Conservation (phyloP, 176 grass and related monocot genomes). For the Pontederia crassipes region DNA sequence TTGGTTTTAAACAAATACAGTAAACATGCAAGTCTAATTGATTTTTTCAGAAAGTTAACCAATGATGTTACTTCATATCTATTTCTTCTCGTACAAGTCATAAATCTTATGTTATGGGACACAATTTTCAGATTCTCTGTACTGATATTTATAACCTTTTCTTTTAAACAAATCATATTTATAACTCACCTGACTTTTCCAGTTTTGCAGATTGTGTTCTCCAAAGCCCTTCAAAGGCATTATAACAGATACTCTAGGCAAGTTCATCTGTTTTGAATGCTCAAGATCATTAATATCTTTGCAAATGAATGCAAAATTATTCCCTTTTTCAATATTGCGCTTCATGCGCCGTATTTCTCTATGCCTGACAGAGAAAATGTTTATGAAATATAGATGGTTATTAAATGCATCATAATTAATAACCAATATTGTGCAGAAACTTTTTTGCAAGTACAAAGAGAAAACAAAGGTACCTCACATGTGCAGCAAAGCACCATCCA, state of each 20-base stretch:
- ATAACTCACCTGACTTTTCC: constrained; percentile 76
- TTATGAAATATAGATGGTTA: not conserved
- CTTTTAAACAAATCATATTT: not conserved
- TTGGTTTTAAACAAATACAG: no score
- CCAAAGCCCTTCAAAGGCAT: constrained; percentile 99
- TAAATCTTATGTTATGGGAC: no score
- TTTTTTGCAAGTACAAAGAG: constrained; percentile 10
- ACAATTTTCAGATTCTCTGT: not conserved
- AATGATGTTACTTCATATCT: no score
- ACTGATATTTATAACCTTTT: not conserved
- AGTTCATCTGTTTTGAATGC: constrained; percentile 77
- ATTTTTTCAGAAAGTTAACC: no score
- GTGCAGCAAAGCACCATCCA: constrained; percentile 72
- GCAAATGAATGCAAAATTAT: constrained; percentile 93
- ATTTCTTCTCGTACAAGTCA: no score
- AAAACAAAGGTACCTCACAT: constrained; percentile 47
- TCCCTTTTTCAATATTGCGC: constrained; percentile 39
- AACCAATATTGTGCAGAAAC: not conserved
- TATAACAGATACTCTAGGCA: constrained; percentile 87
- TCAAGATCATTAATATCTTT: constrained; percentile 87
- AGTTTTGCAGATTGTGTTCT: constrained; percentile 96
- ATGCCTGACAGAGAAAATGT: constrained; percentile 32
- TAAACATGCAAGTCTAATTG: no score
- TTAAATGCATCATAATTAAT: not conserved
- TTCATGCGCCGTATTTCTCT: constrained; percentile 43